phyloP scores from a whole-genome alignment of 148 eudicot genomes.

The Heliamphora exappendiculata region DNA sequence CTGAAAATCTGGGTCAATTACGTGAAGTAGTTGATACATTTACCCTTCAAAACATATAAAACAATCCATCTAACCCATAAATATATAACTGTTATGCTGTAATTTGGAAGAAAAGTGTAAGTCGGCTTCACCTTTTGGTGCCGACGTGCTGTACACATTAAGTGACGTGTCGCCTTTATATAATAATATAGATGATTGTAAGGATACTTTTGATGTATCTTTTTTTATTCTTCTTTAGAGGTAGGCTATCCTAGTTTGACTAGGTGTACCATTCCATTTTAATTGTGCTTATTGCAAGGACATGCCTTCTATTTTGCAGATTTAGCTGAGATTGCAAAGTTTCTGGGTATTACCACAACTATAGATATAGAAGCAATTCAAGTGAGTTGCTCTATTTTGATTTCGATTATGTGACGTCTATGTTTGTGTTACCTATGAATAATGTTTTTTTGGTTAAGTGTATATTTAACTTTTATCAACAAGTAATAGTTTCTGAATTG shows the following conservation, averaged over 20 bases:
- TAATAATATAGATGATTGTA: too few species aligned
- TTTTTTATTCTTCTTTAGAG: neutral
- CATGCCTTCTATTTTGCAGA: constrained; percentile 36
- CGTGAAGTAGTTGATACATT: too few species aligned
- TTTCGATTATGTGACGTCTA: neutral
- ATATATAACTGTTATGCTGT: too few species aligned
- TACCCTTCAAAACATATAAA: too few species aligned
- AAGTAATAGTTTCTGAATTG: neutral
- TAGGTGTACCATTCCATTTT: neutral
- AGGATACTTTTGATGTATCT: neutral
- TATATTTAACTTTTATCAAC: neutral
- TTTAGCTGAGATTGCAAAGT: constrained; percentile 95
- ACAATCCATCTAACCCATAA: too few species aligned
- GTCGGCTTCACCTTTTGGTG: too few species aligned
- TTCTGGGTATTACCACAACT: constrained; percentile 80
- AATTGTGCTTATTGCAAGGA: neutral
- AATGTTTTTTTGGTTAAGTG: neutral
- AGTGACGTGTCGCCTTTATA: too few species aligned
- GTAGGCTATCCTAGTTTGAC: neutral
- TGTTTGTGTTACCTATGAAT: neutral
- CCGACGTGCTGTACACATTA: too few species aligned
- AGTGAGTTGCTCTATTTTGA: constrained; percentile 36
- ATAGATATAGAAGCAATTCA: constrained; percentile 87
- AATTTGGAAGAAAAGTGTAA: too few species aligned
- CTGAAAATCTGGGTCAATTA: too few species aligned